Base-by-base conservation (phyloP, 2,329 filamentous ascomycete genomes). In the Paramyrothecium roridum region DNA sequence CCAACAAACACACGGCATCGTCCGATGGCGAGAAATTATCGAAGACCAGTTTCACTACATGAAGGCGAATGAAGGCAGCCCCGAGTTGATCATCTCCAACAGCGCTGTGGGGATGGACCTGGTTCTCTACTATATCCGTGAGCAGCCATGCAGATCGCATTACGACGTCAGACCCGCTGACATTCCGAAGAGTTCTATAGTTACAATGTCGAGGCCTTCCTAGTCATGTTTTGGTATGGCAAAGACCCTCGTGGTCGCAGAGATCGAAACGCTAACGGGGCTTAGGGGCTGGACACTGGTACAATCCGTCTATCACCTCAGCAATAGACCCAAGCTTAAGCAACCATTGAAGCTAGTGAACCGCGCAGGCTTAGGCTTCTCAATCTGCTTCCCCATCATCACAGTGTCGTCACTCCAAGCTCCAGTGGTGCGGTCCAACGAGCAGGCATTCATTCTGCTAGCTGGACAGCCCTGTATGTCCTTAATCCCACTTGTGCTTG, bases 151-250 rank as follows among this genome's bases (percentile, higher is more conserved):
- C 30, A 40, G 22, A 2, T 13, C 1, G 3, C 1, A 3, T 11
- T 8, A n/a, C 16, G 17, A 21, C 4, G 4, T 19, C 13, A 6
- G n/a, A 13, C 16, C 4, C 37, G 37, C 37, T 43, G 13, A 33
- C 12, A 48, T 59, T 64, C 47, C 6, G 1, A 50, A 81, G 78
- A 80, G 61, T 80, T 75, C 51, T 80, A 80, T 56, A 72, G 70
- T 30, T 81, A 81, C 60, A 80, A 78, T 63, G 75, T 76, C n/a
- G 76, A 80, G 62, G 67, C 75, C 10, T 63, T 79, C 30, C 67
- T 79, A 34, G 68, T 76, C 7, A 64, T 80, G 7, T 79, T 76
- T 54, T 81, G 79, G 77, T 77, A 22, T 8, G 46, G 8, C n/a
- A 34, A 26, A 17, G 26, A n/a, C 21, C 26, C 13, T 20, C 12